Conservation (phyloP, 345 rosid species). For the Rubroshorea leprosula region DNA sequence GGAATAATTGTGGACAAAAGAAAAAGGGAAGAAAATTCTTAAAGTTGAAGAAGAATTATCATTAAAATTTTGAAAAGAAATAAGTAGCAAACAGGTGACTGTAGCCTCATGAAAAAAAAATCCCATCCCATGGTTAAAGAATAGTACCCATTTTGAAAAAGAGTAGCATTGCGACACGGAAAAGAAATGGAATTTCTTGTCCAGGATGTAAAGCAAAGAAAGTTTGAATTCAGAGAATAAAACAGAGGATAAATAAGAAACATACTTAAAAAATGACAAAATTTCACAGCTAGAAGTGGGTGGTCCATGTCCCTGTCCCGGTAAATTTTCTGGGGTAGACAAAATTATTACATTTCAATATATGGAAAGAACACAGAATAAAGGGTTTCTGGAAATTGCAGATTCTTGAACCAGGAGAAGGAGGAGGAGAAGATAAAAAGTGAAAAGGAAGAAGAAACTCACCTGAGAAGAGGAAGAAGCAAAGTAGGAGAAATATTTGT, state of each 20-base stretch:
- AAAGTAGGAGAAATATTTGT: conserved; percentile 15
- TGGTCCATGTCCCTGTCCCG: no score
- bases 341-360: no score
- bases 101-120: no score
- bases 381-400: not conserved
- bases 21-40: conserved; percentile 7
- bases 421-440: not conserved
- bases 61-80: no score
- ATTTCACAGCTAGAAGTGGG: no score
- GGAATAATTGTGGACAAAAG: conserved; percentile 18
- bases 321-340: no score
- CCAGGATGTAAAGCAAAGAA: conserved; percentile 15
- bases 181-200: conserved; percentile 16
- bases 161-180: conserved; percentile 20
- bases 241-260: no score
- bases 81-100: no score
- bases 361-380: not conserved
- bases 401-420: not conserved
- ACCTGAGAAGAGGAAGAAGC: conserved; percentile 34
- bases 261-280: no score
- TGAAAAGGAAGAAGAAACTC: conserved; percentile 8
- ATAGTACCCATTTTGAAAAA: conserved; percentile 17
- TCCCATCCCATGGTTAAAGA: no score
- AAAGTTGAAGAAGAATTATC: conserved; percentile 21
- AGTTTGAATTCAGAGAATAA: conserved; percentile 14